Evolutionary conservation across 768 basidiomycete genomes (phyloP).

Genomic region (Saitozyma sp.): DNA sequence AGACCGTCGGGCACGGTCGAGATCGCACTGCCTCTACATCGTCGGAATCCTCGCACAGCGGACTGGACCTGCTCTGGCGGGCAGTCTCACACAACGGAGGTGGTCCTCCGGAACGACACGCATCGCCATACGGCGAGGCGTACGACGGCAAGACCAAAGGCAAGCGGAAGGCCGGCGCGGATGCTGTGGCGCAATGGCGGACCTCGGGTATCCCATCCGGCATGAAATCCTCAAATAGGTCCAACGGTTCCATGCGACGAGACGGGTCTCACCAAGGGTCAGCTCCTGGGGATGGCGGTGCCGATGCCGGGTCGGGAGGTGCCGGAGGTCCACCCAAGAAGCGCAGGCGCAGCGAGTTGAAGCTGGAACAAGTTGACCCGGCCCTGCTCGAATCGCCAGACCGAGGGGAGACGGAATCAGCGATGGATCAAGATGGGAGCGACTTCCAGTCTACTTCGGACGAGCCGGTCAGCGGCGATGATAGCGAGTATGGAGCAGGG

Average conservation of each 20-base stretch:
- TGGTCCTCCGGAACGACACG: background rate
- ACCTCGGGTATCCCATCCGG: slow-evolving; percentile 34
- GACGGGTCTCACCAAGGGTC: no score
- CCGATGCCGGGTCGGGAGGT: no score
- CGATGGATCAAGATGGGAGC: background rate
- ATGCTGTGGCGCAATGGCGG: slow-evolving; percentile 45
- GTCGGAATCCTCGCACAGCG: slow-evolving; percentile 38
- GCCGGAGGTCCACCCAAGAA: slow-evolving; percentile 18
- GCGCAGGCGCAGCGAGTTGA: slow-evolving; percentile 21
- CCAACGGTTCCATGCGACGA: no score
- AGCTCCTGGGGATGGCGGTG: no score
- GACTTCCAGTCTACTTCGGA: no score
- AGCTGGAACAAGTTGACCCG: slow-evolving; percentile 25
- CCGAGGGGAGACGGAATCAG: slow-evolving; percentile 2
- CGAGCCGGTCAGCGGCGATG: background rate
- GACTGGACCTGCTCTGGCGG: slow-evolving; percentile 37
- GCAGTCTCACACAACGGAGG: slow-evolving; percentile 17
- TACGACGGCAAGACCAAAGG: slow-evolving; percentile 26
- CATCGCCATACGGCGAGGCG: background rate
- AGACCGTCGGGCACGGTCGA: slow-evolving; percentile 40
- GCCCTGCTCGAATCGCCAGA: slow-evolving; percentile 7
- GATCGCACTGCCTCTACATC: slow-evolving; percentile 36
- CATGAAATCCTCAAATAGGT: background rate
- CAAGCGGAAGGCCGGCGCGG: slow-evolving; percentile 44
- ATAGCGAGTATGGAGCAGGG: slow-evolving; percentile 4